A percentile compares a stretch with the other conserved stretches of the same genome.
Conservation (phyloP, 768 basidiomycete genomes). For the Pleurotus pulmonarius region DNA sequence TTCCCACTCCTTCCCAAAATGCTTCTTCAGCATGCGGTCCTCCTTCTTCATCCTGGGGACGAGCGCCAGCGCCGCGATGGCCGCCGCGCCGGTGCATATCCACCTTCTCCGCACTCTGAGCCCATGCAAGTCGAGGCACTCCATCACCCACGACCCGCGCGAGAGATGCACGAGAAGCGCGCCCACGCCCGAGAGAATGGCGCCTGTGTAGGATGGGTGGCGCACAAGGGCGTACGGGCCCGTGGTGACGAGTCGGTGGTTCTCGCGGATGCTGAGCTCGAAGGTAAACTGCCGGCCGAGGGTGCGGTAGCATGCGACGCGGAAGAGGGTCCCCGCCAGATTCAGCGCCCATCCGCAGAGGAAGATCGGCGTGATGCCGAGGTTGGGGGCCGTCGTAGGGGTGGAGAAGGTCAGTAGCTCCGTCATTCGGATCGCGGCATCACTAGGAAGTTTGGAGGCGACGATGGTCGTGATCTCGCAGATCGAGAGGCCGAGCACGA, state of each 20-base stretch:
- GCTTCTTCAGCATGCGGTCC: conserved; percentile 20
- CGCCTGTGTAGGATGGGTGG: conserved; percentile 24
- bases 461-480: no score
- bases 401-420: no score
- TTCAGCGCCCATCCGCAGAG: conserved; percentile 15
- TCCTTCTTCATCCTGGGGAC: conserved; percentile 20
- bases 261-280: conserved; percentile 17
- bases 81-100: background rate
- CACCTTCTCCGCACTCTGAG: background rate
- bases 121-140: background rate
- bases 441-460: no score
- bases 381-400: no score
- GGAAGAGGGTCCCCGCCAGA: conserved; percentile 16
- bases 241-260: conserved; percentile 21
- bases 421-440: no score
- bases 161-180: background rate
- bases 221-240: conserved; percentile 26
- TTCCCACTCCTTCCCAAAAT: conserved; percentile 30
- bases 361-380: conserved; percentile 13
- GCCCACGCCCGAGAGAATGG: background rate
- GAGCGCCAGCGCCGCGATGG: background rate
- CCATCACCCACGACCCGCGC: conserved; percentile 1
- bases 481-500: no score
- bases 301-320: conserved; percentile 19
- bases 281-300: conserved; percentile 25